Base-by-base conservation (phyloP, 768 basidiomycete genomes). In the Hypsizygus marmoreus region DNA sequence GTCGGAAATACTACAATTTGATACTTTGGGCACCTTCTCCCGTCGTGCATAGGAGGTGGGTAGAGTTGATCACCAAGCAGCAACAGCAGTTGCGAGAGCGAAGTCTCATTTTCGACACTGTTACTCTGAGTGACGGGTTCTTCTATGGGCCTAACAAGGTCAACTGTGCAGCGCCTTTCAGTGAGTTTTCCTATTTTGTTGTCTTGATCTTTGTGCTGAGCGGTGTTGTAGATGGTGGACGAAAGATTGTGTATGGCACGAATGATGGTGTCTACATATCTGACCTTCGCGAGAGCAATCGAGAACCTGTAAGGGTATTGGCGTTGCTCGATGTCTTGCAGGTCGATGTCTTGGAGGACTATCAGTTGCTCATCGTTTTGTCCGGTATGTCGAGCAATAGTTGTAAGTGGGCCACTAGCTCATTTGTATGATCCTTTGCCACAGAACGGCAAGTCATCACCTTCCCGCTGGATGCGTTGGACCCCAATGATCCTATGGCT, bases 231-330 rank as follows among this genome's bases (percentile, higher is more conserved):
- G 95, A 79, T 59, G 80, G 80, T 45, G 95, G 93, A 10, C 73
- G 87, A 56, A 79, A 85, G 45, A 84, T 97, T 55, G 94, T 91
- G 7, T 98, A 95, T 66, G 97, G 95, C n/a, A 95, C 95, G 4
- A 91, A 95, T 58, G 94, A 97, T 53, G 97, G 97, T 19, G 88
- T 99, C 19, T 99, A 97, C 63, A 78, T 98, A 49, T 92, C 92
- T 20, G 91, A 97, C 63, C 71, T 97, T 22, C 77, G 82, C 34
- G 88, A 91, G 42, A 66, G 75, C 26, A 82, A 81, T 54, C 80
- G 83, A 34, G 90, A 92, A 17, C 97, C 95, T 0, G 75, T 91
- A 20, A 92, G 94, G 67, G 93, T 99, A 22, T 75, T 99, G 47
- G 86, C 87, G 10, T 68, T 97, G 19, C 73, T 88, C 32, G 92